These are phyloP conservation scores for Firmiana major DNA, from an alignment of 345 rosid genomes.

Conservation along the genomic window DNA sequence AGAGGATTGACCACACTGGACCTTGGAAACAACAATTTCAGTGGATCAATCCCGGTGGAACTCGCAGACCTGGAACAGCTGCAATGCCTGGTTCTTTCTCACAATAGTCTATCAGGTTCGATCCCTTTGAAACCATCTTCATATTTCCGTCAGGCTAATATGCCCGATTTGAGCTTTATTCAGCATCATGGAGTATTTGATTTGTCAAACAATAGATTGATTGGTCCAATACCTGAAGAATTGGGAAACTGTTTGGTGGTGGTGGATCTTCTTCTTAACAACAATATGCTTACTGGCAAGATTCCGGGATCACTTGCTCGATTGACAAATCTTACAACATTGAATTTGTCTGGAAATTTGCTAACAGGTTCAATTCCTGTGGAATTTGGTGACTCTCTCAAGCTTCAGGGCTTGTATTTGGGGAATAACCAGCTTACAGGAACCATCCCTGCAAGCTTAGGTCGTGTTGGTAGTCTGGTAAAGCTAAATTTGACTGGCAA, in stretches of 20 bases:
- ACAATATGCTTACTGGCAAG: slow-evolving; percentile 66
- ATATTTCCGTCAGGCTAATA: slow-evolving; percentile 57
- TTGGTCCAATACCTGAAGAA: slow-evolving; percentile 68
- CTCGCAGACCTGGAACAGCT: slow-evolving; percentile 59
- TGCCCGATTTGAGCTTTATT: slow-evolving; percentile 73
- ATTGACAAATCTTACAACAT: slow-evolving; percentile 57
- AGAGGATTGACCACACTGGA: slow-evolving; percentile 65
- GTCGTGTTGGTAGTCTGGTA: slow-evolving; percentile 57
- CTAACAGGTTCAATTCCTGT: slow-evolving; percentile 67
- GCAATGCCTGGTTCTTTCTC: slow-evolving; percentile 80
- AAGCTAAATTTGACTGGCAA: slow-evolving; percentile 75
- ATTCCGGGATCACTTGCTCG: slow-evolving; percentile 71
- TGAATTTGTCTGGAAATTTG: slow-evolving; percentile 72
- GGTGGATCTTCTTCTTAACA: slow-evolving; percentile 58
- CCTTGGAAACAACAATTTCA: slow-evolving; percentile 67
- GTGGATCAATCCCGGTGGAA: slow-evolving; percentile 61
- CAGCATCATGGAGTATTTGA: slow-evolving; percentile 86
- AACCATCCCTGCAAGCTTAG: slow-evolving; percentile 62
- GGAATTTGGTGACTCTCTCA: slow-evolving; percentile 49
- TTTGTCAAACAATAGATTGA: slow-evolving; percentile 61
- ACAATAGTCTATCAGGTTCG: slow-evolving; percentile 66
- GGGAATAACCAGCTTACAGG: slow-evolving; percentile 72
- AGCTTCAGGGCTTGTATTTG: slow-evolving; percentile 79
- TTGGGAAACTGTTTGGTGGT: slow-evolving; percentile 66
- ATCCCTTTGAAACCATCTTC: slow-evolving; percentile 59